Base-by-base conservation (phyloP, 495 filamentous ascomycete genomes). In the Bombardia bombarda region DNA sequence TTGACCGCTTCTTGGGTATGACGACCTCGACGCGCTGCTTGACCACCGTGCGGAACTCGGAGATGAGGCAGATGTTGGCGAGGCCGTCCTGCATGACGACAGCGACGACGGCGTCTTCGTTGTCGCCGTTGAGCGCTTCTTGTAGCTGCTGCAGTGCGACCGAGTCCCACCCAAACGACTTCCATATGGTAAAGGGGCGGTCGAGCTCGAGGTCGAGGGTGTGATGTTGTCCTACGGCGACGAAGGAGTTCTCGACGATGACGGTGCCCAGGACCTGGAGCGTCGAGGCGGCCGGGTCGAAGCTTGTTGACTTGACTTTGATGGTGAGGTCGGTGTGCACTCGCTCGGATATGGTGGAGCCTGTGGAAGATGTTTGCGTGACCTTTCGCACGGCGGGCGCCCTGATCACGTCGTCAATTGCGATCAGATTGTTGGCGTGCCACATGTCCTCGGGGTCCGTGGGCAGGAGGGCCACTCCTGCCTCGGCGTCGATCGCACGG, bases 361-460 rank as follows among this genome's bases (percentile, higher is more conserved):
- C 90, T 0, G 86, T 88, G 32, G 76, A 69, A 16, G 79, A 75
- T 33, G 79, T 75, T 26, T 77, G 79, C 12, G 78, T 82, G 30
- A 95, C 80, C 32, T 86, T 85, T 51, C 92, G 87, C 43, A 92
- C 68, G 32, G 92, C 87, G 40, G 82, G 84, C 22, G 88, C 89
- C 50, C 80, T 81, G 43, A 98, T 73, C 36, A 86, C 66, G 51
- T 98, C 93, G 28, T 68, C 73, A 19, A 80, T 77, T 10, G 80
- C 78, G 60, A 98, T 90, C 28, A 98, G 75, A 67, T 98, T 98
- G 73, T 95, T 90, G 60, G 84, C 83, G 56, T 96, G 90, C 92
- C 92, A 98, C 89, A 98, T 95, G 62, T 98, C 92, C 67, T 97
- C 92, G 23, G 89, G 87, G 54, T 95, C 92, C 57, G 87, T 81